These are phyloP conservation scores for Penicillium canescens DNA, from an alignment of 495 filamentous ascomycete genomes.

Conservation along the genomic window DNA sequence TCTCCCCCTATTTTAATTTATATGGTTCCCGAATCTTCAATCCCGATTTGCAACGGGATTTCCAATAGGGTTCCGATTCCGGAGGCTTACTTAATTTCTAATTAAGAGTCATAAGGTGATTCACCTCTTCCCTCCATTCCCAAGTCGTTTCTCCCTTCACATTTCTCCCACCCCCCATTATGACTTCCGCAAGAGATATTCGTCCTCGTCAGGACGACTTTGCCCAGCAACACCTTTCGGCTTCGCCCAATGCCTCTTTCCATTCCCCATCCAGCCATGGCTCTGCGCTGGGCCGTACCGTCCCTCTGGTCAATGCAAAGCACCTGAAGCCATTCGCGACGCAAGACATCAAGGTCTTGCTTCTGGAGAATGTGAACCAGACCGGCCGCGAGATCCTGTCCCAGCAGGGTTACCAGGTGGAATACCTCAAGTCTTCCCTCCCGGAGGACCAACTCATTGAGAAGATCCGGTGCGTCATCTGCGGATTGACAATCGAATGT, in stretches of 20 bases:
- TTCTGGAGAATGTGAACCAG: conserved; percentile 95
- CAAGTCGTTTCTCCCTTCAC: not conserved
- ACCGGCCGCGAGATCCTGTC: conserved; percentile 80
- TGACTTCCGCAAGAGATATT: conserved; percentile 34
- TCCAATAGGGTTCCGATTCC: conserved; percentile 23
- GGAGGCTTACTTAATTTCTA: conserved; percentile 31
- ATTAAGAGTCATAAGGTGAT: conserved; percentile 12
- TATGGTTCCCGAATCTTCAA: not conserved
- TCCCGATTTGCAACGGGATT: not conserved
- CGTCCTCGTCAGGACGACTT: conserved; percentile 32
- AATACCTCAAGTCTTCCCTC: conserved; percentile 83
- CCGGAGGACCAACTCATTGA: conserved; percentile 92
- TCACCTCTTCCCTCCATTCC: conserved; percentile 4
- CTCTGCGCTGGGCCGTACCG: conserved; percentile 32
- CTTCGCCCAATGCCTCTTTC: conserved; percentile 65
- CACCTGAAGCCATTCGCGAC: conserved; percentile 94
- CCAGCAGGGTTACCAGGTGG: conserved; percentile 93
- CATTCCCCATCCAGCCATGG: conserved; percentile 58
- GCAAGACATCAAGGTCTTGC: conserved; percentile 91
- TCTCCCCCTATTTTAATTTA: not conserved
- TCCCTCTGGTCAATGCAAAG: conserved; percentile 55
- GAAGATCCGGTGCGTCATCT: conserved; percentile 75
- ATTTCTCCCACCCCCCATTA: not conserved
- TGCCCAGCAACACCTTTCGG: conserved; percentile 54
- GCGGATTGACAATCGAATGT: conserved; percentile 1